Evolutionary conservation across 129 eudicot genomes (phyloP).

Genomic region (carrot (Daucus carota)): DNA sequence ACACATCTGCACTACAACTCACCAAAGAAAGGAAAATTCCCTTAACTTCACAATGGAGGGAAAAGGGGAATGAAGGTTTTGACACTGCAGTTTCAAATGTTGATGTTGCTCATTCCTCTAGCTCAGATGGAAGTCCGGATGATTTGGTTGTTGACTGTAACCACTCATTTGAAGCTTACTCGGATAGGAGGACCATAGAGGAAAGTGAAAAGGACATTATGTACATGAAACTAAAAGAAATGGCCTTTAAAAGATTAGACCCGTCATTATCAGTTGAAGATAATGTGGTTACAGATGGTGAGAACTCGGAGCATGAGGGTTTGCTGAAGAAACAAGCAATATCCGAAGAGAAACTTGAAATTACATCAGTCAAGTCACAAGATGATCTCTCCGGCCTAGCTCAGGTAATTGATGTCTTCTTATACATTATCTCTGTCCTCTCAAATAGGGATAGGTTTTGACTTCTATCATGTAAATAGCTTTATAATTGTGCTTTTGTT

Average conservation of each 20-base stretch:
- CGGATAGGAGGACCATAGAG: slow-evolving; percentile 11
- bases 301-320: slow-evolving; percentile 17
- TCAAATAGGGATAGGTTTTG: not conserved
- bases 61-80: slow-evolving; percentile 21
- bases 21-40: slow-evolving; percentile 11
- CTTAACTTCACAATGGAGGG: slow-evolving; percentile 8
- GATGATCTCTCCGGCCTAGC: slow-evolving; percentile 29
- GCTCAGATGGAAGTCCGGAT: slow-evolving; percentile 22
- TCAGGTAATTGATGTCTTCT: slow-evolving; percentile 38
- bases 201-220: slow-evolving; percentile 41
- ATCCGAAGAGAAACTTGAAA: slow-evolving; percentile 25
- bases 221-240: slow-evolving; percentile 46
- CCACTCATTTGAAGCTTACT: slow-evolving; percentile 17
- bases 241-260: slow-evolving; percentile 25
- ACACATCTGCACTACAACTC: slow-evolving; percentile 24
- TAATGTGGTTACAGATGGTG: slow-evolving; percentile 10
- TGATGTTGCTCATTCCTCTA: slow-evolving; percentile 14
- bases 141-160: slow-evolving; percentile 18
- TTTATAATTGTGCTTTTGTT: not conserved
- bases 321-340: not conserved
- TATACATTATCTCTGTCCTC: not conserved
- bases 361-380: slow-evolving; percentile 14
- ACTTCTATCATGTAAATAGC: not conserved
- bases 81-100: slow-evolving; percentile 14
- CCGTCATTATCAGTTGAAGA: slow-evolving; percentile 19